These are phyloP conservation scores for Penicillium crustosum DNA, from an alignment of 2,329 filamentous ascomycete species.

Conservation along the genomic window DNA sequence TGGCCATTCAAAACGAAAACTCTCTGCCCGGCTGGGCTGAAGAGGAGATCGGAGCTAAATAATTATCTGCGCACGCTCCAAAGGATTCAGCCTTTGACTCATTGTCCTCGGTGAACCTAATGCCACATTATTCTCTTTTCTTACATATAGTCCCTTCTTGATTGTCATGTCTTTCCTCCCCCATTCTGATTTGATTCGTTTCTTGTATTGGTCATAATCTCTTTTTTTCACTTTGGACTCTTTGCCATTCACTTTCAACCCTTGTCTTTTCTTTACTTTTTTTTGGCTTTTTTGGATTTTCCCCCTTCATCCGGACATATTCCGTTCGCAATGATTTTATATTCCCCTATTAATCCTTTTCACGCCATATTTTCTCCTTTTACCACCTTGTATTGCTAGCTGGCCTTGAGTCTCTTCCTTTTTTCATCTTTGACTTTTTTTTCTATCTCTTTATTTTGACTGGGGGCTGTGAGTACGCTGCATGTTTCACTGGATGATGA, in stretches of 20 bases:
- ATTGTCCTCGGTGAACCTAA: conserved; percentile 20
- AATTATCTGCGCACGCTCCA: conserved; percentile 20
- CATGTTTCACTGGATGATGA: conserved; percentile 10
- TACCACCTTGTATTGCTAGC: conserved; percentile 43
- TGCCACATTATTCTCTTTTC: conserved; percentile 20
- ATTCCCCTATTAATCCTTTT: conserved; percentile 31
- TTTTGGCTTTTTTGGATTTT: conserved; percentile 24
- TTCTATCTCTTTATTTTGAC: conserved; percentile 18
- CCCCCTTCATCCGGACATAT: conserved; percentile 26
- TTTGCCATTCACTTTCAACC: conserved; percentile 23
- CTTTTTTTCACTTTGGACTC: conserved; percentile 19
- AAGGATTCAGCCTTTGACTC: conserved; percentile 21
- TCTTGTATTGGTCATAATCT: conserved; percentile 37
- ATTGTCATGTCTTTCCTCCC: conserved; percentile 18
- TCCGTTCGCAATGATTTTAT: conserved; percentile 29
- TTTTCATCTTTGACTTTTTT: conserved; percentile 18
- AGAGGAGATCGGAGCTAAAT: conserved; percentile 61
- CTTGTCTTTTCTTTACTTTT: conserved; percentile 23
- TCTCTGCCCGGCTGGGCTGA: conserved; percentile 63
- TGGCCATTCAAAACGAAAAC: conserved; percentile 59
- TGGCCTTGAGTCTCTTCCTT: conserved; percentile 36
- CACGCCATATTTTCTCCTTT: conserved; percentile 29
- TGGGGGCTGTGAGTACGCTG: conserved; percentile 11
- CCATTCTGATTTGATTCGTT: conserved; percentile 27
- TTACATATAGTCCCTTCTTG: conserved; percentile 22